phyloP scores from a whole-genome alignment of 495 filamentous ascomycete genomes.

The Trichocladium uniseriatum region DNA sequence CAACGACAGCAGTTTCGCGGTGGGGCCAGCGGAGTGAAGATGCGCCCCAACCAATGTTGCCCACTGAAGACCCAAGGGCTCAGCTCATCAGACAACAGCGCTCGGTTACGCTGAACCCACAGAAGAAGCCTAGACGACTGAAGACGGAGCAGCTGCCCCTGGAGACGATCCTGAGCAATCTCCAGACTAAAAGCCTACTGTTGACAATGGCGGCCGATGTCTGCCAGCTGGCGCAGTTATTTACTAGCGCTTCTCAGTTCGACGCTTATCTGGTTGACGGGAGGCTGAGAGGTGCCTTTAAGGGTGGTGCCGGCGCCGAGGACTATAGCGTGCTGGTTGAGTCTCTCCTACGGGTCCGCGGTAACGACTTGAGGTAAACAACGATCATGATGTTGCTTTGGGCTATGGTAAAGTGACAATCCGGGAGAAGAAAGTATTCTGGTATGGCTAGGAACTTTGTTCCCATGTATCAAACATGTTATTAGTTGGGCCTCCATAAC shows the following conservation, averaged over 20 bases:
- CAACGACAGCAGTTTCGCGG: neutral
- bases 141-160: conserved; percentile 39
- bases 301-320: neutral
- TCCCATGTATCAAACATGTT: too few relatives aligned
- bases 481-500: too few relatives aligned
- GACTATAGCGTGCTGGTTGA: conserved; percentile 1
- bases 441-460: too few relatives aligned
- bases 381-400: neutral
- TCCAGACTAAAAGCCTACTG: conserved; percentile 21
- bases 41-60: conserved; percentile 16
- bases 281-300: neutral
- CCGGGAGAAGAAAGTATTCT: neutral
- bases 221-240: neutral
- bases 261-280: conserved; percentile 13
- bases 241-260: neutral
- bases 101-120: conserved; percentile 19
- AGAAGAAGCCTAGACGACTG: conserved; percentile 26
- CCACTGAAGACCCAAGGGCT: conserved; percentile 30
- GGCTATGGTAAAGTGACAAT: neutral
- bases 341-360: neutral
- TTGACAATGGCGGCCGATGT: conserved; percentile 14
- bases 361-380: neutral
- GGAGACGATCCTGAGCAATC: conserved; percentile 28
- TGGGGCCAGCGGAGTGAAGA: neutral
- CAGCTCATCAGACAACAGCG: conserved; percentile 35